Conservation (phyloP, 108 stramenopile species). For the Fragilaria crotonensis region DNA sequence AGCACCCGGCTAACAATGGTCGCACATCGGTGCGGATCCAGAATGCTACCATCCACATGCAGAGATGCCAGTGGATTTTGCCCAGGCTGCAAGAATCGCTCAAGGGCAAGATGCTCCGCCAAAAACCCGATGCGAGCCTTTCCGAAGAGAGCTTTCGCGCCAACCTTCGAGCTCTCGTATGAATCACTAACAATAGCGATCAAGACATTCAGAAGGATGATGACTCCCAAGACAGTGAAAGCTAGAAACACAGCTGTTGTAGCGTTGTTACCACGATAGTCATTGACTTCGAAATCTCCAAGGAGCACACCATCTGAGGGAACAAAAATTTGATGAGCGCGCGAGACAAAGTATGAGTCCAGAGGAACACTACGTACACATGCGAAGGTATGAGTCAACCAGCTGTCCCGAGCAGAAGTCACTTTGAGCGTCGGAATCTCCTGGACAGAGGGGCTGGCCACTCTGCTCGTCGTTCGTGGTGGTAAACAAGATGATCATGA, state of each 20-base stretch:
- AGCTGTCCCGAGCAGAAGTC: constrained; percentile 14
- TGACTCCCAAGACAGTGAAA: constrained; percentile 27
- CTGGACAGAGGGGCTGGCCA: not conserved
- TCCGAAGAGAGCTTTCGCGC: constrained; percentile 12
- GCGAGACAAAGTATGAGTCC: not conserved
- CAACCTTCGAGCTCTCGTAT: constrained; percentile 14
- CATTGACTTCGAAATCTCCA: constrained; percentile 25
- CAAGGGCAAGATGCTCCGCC: constrained; percentile 12
- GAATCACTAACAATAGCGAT: constrained; percentile 29
- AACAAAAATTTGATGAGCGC: not conserved
- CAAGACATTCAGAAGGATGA: constrained; percentile 37
- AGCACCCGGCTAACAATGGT: not conserved
- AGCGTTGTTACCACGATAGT: constrained; percentile 6
- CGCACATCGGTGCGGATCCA: not conserved
- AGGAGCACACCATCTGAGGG: constrained; percentile 10
- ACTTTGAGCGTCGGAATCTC: not conserved
- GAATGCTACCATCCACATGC: not conserved
- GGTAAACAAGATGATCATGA: constrained; percentile 6
- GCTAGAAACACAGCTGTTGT: constrained; percentile 16
- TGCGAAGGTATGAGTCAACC: constrained; percentile 1
- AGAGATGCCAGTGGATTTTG: not conserved
- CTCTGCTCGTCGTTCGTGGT: not conserved
- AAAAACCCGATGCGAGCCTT: constrained; percentile 17
- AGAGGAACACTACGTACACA: constrained; percentile 4
- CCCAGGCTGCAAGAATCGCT: constrained; percentile 3